Evolutionary conservation across 192 early-diverging fungal genomes (phyloP).

Genomic region (Coemansia guatemalensis): DNA sequence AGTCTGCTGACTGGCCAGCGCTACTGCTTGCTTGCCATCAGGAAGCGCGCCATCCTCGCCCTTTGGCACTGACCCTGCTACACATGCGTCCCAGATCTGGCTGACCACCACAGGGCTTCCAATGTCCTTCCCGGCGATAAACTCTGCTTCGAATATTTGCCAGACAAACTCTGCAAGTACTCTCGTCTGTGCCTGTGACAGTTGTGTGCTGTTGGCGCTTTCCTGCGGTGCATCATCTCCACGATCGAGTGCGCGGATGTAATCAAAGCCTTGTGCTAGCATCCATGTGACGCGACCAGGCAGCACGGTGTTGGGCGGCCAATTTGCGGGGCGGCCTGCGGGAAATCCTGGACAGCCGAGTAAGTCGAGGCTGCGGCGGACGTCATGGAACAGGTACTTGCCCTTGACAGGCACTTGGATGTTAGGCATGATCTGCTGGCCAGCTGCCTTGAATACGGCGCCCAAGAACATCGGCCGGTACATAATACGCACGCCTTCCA

Average conservation of each 20-base stretch:
- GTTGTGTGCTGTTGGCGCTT: background rate
- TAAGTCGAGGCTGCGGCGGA: constrained; percentile 21
- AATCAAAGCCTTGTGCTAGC: constrained; percentile 31
- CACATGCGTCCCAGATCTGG: constrained; percentile 32
- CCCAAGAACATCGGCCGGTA: constrained; percentile 37
- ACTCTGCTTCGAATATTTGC: constrained; percentile 42
- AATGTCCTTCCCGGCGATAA: constrained; percentile 35
- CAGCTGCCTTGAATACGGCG: constrained; percentile 30
- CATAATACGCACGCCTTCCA: constrained; percentile 14
- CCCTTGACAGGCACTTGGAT: constrained; percentile 32
- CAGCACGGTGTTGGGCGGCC: constrained; percentile 38
- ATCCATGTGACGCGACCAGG: constrained; percentile 43
- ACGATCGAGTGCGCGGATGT: constrained; percentile 12
- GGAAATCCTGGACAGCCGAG: constrained; percentile 36
- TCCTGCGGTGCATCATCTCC: background rate
- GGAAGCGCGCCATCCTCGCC: constrained; percentile 7
- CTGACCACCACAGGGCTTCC: constrained; percentile 27
- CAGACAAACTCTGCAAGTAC: constrained; percentile 46
- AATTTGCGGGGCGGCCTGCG: background rate
- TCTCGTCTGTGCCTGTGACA: background rate
- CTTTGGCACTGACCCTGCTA: background rate
- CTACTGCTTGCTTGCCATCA: constrained; percentile 23
- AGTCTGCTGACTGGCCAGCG: constrained; percentile 13
- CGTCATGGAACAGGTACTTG: constrained; percentile 46
- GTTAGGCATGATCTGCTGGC: constrained; percentile 27